These are phyloP conservation scores for Epichloe sp. DNA, from an alignment of 2,329 filamentous ascomycete genomes.

Conservation along the genomic window DNA sequence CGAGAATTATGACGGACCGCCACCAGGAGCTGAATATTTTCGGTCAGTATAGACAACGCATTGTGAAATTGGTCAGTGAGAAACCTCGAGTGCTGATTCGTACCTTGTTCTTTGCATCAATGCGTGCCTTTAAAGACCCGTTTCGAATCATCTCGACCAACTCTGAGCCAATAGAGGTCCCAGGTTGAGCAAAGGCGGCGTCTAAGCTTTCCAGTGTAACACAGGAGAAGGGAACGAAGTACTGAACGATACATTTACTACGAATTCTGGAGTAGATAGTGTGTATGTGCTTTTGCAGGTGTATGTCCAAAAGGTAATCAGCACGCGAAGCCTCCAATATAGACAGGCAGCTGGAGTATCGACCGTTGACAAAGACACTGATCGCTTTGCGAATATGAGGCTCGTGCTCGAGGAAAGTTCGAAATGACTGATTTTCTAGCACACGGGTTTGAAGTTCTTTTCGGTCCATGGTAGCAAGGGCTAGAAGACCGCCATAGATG, in stretches of 20 bases:
- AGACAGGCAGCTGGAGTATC: conserved; percentile 73
- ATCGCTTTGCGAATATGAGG: conserved; percentile 90
- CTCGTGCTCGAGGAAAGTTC: conserved; percentile 80
- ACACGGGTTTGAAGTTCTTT: conserved; percentile 60
- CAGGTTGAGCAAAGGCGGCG: conserved; percentile 55
- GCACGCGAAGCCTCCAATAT: conserved; percentile 69
- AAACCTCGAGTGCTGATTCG: not conserved
- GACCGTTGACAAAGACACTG: conserved; percentile 74
- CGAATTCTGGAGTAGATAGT: conserved; percentile 63
- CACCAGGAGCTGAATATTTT: conserved; percentile 47
- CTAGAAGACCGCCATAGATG: conserved; percentile 79
- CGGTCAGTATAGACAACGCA: not conserved
- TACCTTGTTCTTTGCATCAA: conserved; percentile 72
- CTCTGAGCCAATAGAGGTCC: conserved; percentile 56
- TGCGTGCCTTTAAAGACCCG: conserved; percentile 59
- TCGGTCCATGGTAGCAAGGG: conserved; percentile 80
- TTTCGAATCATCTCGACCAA: conserved; percentile 64
- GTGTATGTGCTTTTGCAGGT: conserved; percentile 63
- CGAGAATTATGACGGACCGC: conserved; percentile 56
- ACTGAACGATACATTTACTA: conserved; percentile 85
- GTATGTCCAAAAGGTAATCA: conserved; percentile 84
- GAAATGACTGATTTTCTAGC: conserved; percentile 69
- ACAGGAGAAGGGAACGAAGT: conserved; percentile 79
- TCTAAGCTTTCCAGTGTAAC: conserved; percentile 73
- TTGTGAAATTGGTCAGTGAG: no score